A percentile compares a stretch with the other conserved stretches of the same genome.
Conservation (phyloP, 257 asterid genomes). For the Jacaranda copaia region DNA sequence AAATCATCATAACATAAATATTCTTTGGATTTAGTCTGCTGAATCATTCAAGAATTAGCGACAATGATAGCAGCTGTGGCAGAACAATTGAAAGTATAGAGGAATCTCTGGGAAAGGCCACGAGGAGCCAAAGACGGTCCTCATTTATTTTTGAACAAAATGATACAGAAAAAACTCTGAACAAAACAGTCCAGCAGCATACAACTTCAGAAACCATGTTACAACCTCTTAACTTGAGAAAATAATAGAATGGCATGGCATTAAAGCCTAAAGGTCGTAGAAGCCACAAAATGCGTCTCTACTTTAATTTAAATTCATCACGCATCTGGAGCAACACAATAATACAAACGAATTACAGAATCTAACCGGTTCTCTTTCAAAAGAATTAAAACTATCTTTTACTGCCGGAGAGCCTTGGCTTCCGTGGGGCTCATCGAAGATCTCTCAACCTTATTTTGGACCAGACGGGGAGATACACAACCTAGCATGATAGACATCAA, state of each 20-base stretch:
- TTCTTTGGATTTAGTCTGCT: no score
- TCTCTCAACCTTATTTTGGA: slow-evolving; percentile 53
- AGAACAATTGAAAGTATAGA: neutral
- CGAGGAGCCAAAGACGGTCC: neutral
- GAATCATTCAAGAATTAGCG: no score
- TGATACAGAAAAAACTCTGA: slow-evolving; percentile 19
- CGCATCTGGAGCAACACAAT: slow-evolving; percentile 14
- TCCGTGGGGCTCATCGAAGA: slow-evolving; percentile 34
- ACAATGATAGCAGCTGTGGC: neutral
- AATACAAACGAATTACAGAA: slow-evolving; percentile 47
- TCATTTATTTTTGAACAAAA: slow-evolving; percentile 33
- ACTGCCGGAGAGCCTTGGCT: slow-evolving; percentile 42
- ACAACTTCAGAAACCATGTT: slow-evolving; percentile 14
- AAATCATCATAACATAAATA: no score
- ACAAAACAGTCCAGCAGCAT: slow-evolving; percentile 24
- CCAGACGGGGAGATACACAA: slow-evolving; percentile 35
- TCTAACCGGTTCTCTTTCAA: slow-evolving; percentile 38
- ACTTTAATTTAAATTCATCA: slow-evolving; percentile 15
- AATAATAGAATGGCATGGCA: slow-evolving; percentile 23
- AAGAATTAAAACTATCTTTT: slow-evolving; percentile 39
- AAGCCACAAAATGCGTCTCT: slow-evolving; percentile 17
- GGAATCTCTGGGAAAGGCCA: neutral
- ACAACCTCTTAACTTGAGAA: neutral
- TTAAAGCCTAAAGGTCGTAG: neutral
- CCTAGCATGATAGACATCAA: slow-evolving; percentile 27